phyloP scores from a whole-genome alignment of 2,329 filamentous ascomycete genomes.

The Fusarium begoniae region DNA sequence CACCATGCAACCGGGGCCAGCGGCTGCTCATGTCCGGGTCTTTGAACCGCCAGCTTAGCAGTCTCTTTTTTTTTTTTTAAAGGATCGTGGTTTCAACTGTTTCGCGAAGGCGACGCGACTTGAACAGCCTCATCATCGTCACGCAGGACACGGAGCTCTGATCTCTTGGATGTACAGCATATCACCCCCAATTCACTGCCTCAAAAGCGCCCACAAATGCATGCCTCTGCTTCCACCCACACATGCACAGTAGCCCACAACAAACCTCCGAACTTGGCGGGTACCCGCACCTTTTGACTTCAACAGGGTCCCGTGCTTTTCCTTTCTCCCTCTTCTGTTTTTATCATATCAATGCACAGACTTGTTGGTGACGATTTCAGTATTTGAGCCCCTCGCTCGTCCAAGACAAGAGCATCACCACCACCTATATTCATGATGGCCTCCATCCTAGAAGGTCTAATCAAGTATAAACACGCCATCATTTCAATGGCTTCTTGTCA shows the following conservation, averaged over 20 bases:
- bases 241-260: slow-evolving; percentile 10
- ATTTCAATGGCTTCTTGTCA: neutral
- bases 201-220: slow-evolving; percentile 14
- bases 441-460: neutral
- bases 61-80: neutral
- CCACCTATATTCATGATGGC: neutral
- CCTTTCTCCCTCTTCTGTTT: slow-evolving; percentile 8
- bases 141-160: neutral
- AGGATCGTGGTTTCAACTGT: slow-evolving; percentile 5
- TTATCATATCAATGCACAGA: slow-evolving; percentile 30
- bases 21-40: slow-evolving; percentile 31
- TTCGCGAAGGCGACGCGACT: slow-evolving; percentile 1
- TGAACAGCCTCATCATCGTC: neutral
- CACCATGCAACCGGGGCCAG: slow-evolving; percentile 30
- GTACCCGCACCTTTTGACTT: slow-evolving; percentile 35
- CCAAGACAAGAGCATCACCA: neutral
- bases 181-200: neutral
- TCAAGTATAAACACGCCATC: neutral
- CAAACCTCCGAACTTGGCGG: slow-evolving; percentile 34
- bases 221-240: slow-evolving; percentile 18
- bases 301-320: slow-evolving; percentile 20
- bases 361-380: slow-evolving; percentile 30
- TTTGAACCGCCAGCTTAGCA: slow-evolving; percentile 18
- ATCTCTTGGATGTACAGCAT: neutral
- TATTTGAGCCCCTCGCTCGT: neutral